Conservation (phyloP, 176 grass and related monocot genomes). For the Oryza coarctata region DNA sequence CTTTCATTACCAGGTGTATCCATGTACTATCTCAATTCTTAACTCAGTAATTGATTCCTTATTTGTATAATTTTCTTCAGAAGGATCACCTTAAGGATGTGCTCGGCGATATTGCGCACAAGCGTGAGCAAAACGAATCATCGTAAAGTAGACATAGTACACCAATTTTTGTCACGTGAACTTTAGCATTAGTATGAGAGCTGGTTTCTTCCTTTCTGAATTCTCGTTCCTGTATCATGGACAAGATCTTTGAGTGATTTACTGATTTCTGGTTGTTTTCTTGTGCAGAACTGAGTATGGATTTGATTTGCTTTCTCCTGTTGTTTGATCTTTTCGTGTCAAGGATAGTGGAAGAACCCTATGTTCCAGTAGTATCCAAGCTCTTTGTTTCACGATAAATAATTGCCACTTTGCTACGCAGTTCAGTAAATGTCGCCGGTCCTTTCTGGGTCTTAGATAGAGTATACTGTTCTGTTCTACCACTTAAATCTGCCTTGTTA, state of each 20-base stretch:
- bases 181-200: background rate
- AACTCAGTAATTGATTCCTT: background rate
- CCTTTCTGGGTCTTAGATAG: background rate
- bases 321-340: background rate
- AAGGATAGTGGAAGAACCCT: background rate
- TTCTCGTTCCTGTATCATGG: background rate
- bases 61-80: conserved; percentile 46
- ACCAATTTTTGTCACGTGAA: background rate
- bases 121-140: conserved; percentile 26
- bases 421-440: background rate
- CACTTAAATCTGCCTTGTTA: background rate
- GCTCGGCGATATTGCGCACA: conserved; percentile 44
- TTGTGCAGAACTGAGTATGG: background rate
- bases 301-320: background rate
- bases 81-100: conserved; percentile 86
- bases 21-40: conserved; percentile 1
- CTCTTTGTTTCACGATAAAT: conserved; percentile 19
- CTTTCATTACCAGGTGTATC: conserved; percentile 16
- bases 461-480: background rate
- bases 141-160: conserved; percentile 35
- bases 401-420: background rate
- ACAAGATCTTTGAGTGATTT: background rate
- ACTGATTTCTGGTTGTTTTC: too few relatives aligned
- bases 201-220: background rate
- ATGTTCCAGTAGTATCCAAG: background rate